phyloP scores from a whole-genome alignment of 495 filamentous ascomycete species.

The Annulohypoxylon stygium region DNA sequence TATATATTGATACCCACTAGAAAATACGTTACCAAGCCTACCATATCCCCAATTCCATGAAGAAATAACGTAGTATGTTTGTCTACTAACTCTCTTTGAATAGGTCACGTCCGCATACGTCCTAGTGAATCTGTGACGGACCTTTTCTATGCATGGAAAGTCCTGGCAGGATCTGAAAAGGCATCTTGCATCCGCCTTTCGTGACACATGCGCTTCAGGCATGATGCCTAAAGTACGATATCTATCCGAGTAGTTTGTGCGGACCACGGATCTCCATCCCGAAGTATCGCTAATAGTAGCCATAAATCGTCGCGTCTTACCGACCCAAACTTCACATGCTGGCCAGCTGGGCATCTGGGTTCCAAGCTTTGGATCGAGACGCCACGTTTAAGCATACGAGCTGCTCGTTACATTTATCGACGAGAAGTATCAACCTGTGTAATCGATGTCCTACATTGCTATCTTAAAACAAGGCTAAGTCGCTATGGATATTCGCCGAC shows the following conservation, averaged over 20 bases:
- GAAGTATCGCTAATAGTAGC: background rate
- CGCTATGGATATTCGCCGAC: background rate
- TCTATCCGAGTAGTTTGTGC: slow-evolving; percentile 11
- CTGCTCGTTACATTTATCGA: background rate
- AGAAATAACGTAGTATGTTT: no score
- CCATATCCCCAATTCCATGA: no score
- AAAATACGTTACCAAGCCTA: no score
- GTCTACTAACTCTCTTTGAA: background rate
- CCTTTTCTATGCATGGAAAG: slow-evolving; percentile 9
- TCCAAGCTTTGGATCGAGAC: background rate
- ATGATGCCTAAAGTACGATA: slow-evolving; percentile 19
- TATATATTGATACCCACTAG: no score
- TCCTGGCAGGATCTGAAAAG: slow-evolving; percentile 39
- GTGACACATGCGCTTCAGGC: slow-evolving; percentile 22
- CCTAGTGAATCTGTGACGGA: slow-evolving; percentile 2
- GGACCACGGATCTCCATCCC: background rate
- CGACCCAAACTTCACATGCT: background rate
- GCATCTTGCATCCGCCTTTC: slow-evolving; percentile 39
- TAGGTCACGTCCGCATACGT: slow-evolving; percentile 9
- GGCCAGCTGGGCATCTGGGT: no score
- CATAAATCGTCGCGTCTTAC: background rate
- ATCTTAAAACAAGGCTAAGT: background rate
- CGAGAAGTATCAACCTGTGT: background rate
- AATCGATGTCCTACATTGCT: slow-evolving; percentile 2
- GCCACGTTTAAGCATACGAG: slow-evolving; percentile 7